Conservation (phyloP, 169 alveolate genomes). For the Amoebophrya sp. region DNA sequence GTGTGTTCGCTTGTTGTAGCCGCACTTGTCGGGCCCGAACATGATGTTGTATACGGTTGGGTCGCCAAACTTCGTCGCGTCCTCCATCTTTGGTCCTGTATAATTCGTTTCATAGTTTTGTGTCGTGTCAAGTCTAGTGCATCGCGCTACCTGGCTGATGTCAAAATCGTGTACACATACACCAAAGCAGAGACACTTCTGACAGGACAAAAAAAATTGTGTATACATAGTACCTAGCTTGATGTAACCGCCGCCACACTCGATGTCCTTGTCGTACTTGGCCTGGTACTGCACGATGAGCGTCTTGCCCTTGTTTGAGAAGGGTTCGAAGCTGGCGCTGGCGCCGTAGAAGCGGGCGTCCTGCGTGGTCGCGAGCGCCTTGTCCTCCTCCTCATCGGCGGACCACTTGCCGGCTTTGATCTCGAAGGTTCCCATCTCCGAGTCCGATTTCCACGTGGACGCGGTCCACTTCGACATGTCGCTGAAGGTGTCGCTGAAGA, state of each 20-base stretch:
- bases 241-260: slow-evolving; percentile 50
- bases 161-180: too few relatives aligned
- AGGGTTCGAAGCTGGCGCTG: slow-evolving; percentile 40
- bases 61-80: slow-evolving; percentile 40
- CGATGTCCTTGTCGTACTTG: slow-evolving; percentile 48
- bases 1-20: slow-evolving; percentile 47
- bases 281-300: slow-evolving; percentile 48
- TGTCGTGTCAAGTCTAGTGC: too few relatives aligned
- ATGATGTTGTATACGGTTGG: slow-evolving; percentile 50
- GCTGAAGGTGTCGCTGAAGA: neutral
- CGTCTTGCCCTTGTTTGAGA: slow-evolving; percentile 43
- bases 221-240: slow-evolving; percentile 16
- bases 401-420: slow-evolving; percentile 1
- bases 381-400: neutral
- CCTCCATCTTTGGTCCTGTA: slow-evolving; percentile 38
- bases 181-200: too few relatives aligned
- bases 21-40: slow-evolving; percentile 53
- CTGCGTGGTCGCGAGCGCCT: neutral
- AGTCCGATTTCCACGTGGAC: neutral
- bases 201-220: neutral
- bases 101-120: neutral
- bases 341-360: slow-evolving; percentile 39
- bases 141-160: too few relatives aligned
- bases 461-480: neutral
- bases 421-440: neutral